Evolutionary conservation across 2,329 filamentous ascomycete genomes (phyloP).

Genomic region (Cercospora zeina): DNA sequence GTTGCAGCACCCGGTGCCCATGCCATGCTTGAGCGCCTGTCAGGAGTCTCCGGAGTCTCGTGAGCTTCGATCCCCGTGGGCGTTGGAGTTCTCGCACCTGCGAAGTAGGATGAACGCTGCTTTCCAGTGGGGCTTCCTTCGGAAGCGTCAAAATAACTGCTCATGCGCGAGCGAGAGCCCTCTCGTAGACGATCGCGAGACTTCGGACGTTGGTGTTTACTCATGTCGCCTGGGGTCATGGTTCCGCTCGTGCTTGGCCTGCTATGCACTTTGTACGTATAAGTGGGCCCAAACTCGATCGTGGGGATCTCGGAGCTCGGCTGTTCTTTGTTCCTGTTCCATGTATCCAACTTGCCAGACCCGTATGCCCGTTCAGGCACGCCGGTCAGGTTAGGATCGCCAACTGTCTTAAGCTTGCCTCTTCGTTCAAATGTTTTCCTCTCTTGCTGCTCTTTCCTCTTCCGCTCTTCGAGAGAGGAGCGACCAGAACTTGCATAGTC

Average conservation of each 20-base stretch:
- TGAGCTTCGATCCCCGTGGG: slow-evolving; percentile 36
- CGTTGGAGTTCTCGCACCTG: slow-evolving; percentile 31
- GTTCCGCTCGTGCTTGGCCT: slow-evolving; percentile 59
- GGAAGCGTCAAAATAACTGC: slow-evolving; percentile 25
- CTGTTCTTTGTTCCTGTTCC: slow-evolving; percentile 39
- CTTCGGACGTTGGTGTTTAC: slow-evolving; percentile 32
- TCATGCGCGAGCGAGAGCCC: slow-evolving; percentile 29
- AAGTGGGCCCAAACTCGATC: slow-evolving; percentile 83
- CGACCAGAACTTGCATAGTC: slow-evolving; percentile 72
- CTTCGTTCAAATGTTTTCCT: slow-evolving; percentile 67
- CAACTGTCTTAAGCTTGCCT: slow-evolving; percentile 77
- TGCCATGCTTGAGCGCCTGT: slow-evolving; percentile 64
- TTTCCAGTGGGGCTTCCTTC: slow-evolving; percentile 32
- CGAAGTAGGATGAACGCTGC: slow-evolving; percentile 41
- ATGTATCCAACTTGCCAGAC: slow-evolving; percentile 37
- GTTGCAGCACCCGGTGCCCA: slow-evolving; percentile 74
- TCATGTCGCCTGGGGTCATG: slow-evolving; percentile 43
- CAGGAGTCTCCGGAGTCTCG: slow-evolving; percentile 40
- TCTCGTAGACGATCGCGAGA: slow-evolving; percentile 35
- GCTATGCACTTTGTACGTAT: slow-evolving; percentile 62
- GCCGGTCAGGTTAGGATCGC: slow-evolving; percentile 52
- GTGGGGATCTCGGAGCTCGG: slow-evolving; percentile 63
- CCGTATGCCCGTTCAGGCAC: slow-evolving; percentile 43
- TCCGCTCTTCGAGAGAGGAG: slow-evolving; percentile 47
- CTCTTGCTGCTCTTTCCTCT: slow-evolving; percentile 44